Evolutionary conservation across 805 yeast species (phyloP), one percentile per base, ranked within the genome.

Genomic region (Candida pseudofarinosa): DNA sequence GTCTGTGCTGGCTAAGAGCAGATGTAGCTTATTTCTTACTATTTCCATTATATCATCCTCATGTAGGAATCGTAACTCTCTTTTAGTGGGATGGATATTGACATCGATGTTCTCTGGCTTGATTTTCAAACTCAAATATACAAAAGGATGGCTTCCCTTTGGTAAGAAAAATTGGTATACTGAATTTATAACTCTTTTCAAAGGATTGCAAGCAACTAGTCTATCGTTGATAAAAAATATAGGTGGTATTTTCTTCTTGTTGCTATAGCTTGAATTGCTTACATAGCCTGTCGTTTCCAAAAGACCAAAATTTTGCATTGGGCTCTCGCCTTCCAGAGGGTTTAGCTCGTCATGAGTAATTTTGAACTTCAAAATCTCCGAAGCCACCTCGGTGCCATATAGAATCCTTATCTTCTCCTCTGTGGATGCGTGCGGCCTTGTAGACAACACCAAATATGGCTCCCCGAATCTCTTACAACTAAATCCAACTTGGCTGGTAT

Each of bases 41-140:
- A 56, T 52, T 33, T 82, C 88, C 8, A 87, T 76, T 16, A 93
- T 88, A 56, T 90, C 97, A 36, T 85, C 93, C 53, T 93, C 97
- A 58, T 80, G 63, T 30, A 93, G 65, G 57, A 93, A 89, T 35
- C 95, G 61, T 2, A 93, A 97, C 54, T 91, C 97, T 45, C 91
- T 74, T 53, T 93, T 93, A 0, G 98, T 91, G 0, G 99, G 99
- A 57, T 93, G 99, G 12, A 93, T 83, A 58, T 93, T 93, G 13
- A 93, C 98, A 59, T 93, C 99, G 5, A 93, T 73, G 46, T 83
- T 81, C 28, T 63, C 65, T 0, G 97, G 86, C 17, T 73, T 67
- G 2, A 93, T 79, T 15, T 67, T 67, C n/a, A 93, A 58, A 38
- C 86, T 73, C 40, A 93, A 45, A 60, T 89, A 93, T 1, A 87